Percentiles rank a stretch among this genome's conserved stretches.
These are phyloP conservation scores for Sphagnum magellanicum DNA, from an alignment of 228 moss, liverwort and hornwort genomes.

Conservation along the genomic window DNA sequence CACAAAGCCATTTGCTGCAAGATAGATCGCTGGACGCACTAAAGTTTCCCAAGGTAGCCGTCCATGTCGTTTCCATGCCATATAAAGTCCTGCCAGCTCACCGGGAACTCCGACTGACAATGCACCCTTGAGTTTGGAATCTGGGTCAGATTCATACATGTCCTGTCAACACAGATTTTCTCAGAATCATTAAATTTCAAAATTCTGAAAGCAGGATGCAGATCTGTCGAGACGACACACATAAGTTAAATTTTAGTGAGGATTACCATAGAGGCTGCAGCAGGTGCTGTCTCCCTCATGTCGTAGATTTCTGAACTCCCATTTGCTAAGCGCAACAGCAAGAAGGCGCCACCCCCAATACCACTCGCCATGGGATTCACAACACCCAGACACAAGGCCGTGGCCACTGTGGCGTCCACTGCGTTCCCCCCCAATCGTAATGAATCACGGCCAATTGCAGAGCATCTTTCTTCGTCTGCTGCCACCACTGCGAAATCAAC, in stretches of 20 bases:
- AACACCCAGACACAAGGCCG: conserved; percentile 69
- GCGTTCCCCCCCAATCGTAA: conserved; percentile 62
- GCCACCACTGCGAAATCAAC: conserved; percentile 62
- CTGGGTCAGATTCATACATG: conserved; percentile 57
- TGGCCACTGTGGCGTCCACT: conserved; percentile 63
- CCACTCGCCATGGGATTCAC: conserved; percentile 66
- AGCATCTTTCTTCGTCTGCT: conserved; percentile 71
- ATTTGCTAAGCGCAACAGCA: conserved; percentile 59
- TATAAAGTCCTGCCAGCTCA: conserved; percentile 64
- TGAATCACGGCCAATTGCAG: conserved; percentile 43
- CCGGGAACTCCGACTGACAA: conserved; percentile 63
- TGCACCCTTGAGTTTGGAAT: conserved; percentile 37
- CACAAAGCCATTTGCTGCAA: conserved; percentile 46
- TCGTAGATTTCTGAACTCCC: conserved; percentile 58
- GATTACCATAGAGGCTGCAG: conserved; percentile 39
- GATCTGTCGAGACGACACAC: too few relatives aligned
- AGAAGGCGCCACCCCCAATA: conserved; percentile 71
- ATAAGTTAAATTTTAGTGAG: not conserved
- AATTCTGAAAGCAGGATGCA: not conserved
- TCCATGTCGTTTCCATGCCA: conserved; percentile 61
- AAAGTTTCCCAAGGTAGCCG: conserved; percentile 49
- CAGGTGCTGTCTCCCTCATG: conserved; percentile 81
- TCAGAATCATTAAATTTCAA: too few relatives aligned
- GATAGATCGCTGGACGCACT: conserved; percentile 41
- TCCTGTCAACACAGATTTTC: conserved; percentile 25